Percentiles rank a stretch among this genome's conserved stretches.
Conservation (phyloP, 2,329 filamentous ascomycete genomes). For the Beauveria scarabaeidicola region DNA sequence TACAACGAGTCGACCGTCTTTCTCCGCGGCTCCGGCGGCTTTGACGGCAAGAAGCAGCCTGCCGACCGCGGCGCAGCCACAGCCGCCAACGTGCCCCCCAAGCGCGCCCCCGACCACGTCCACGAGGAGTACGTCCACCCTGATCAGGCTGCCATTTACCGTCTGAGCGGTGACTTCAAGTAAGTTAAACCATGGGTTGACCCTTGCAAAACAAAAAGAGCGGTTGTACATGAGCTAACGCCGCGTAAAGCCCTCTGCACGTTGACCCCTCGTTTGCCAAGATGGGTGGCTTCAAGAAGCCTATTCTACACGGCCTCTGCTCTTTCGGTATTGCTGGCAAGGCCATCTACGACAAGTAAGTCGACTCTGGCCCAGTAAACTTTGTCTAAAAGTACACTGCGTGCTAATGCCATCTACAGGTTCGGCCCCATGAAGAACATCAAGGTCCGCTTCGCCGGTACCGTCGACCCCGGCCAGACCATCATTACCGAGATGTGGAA, state of each 20-base stretch:
- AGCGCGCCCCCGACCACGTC: constrained; percentile 68
- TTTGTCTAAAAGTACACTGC: not conserved
- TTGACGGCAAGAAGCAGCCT: constrained; percentile 74
- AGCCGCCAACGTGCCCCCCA: constrained; percentile 68
- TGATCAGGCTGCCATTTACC: constrained; percentile 89
- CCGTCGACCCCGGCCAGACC: constrained; percentile 81
- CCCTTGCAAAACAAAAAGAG: not conserved
- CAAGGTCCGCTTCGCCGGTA: constrained; percentile 84
- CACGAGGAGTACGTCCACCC: constrained; percentile 79
- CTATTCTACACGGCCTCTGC: constrained; percentile 95
- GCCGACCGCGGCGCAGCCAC: constrained; percentile 72
- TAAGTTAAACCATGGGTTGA: not conserved
- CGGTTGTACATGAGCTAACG: not conserved
- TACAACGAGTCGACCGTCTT: constrained; percentile 96
- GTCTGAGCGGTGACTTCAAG: constrained; percentile 88
- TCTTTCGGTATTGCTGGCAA: constrained; percentile 88
- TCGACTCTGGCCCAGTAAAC: not conserved
- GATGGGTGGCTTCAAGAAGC: constrained; percentile 87
- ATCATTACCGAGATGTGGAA: constrained; percentile 92
- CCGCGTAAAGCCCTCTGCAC: constrained; percentile 61
- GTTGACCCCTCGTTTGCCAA: constrained; percentile 92
- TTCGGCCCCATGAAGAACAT: constrained; percentile 83
- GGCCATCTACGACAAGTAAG: constrained; percentile 65
- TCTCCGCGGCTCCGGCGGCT: constrained; percentile 83
- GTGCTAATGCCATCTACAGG: constrained; percentile 10